Base-by-base conservation (phyloP, 2,329 filamentous ascomycete genomes). In the Triangularia verruculosa region DNA sequence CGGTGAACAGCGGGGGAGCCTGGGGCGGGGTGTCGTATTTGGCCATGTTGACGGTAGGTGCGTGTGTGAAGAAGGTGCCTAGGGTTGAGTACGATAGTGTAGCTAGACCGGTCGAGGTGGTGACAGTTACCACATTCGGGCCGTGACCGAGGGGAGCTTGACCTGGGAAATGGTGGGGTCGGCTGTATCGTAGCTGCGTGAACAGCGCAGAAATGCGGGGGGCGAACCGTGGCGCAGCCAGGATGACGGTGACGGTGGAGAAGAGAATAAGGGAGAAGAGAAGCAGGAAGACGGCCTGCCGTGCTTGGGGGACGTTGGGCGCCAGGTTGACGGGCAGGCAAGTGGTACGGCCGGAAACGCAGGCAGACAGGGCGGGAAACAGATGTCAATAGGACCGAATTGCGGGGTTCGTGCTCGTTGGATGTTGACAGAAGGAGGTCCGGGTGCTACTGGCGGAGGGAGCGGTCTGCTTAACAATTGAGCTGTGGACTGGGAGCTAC, bases 11-110 rank as follows among this genome's bases (percentile, higher is more conserved):
- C 61, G 91, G 90, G 63, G 91, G 91, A 47, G 88, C 82, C 80
- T 94, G 91, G 2, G 91, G 91, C 67, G 91, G 91, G 73, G 83
- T 89, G 75, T 83, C 84, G 78, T 90, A 92, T 76, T 87, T 85
- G 68, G 83, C 77, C 65, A 86, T 82, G 68, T 85, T 86, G 88
- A 91, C 91, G 73, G 76, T 83, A 3, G 72, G 74, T 78, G 82
- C 68, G 82, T 87, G 68, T 74, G 77, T 70, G 77, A 73, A 65
- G 74, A 73, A 68, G 73, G 77, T 72, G 24, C 58, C 60, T 59
- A 65, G 71, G 34, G 71, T 68, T n/a, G 72, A 80, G 70, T 64
- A 66, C 11, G 70, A 64, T 15, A 69, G 59, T 2, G 69, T 70
- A 60, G 72, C 72, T 61, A 64, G 56, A 32, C 64, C 56, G 22